A percentile compares a stretch with the other conserved stretches of the same genome.
phyloP scores from a whole-genome alignment of 192 early-diverging fungal species.

The Backusella luteola region DNA sequence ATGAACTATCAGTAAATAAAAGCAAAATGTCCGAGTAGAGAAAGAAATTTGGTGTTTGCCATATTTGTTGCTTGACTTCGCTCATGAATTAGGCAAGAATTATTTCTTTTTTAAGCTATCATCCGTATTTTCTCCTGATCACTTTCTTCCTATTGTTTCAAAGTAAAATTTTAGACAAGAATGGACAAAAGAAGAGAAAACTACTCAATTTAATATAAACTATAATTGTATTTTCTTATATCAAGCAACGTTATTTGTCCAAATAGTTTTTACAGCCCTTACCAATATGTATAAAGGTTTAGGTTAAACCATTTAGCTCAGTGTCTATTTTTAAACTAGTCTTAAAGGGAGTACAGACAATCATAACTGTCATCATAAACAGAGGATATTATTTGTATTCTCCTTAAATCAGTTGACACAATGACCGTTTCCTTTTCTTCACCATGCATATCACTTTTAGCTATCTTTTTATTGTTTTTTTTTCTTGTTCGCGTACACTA shows the following conservation, averaged over 20 bases:
- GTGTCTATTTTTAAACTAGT: background rate
- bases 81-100: background rate
- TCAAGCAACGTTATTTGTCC: background rate
- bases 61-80: background rate
- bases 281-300: background rate
- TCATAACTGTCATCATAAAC: background rate
- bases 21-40: background rate
- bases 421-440: constrained; percentile 5
- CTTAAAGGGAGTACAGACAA: background rate
- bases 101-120: background rate
- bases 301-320: background rate
- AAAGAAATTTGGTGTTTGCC: background rate
- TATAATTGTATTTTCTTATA: background rate
- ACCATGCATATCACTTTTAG: background rate
- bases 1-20: background rate
- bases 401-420: background rate
- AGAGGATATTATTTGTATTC: background rate
- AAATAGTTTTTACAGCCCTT: background rate
- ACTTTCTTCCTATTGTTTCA: background rate
- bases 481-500: background rate
- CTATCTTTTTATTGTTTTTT: background rate
- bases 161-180: background rate
- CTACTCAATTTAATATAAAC: background rate
- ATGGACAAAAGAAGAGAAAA: background rate
- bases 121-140: background rate